Evolutionary conservation across 805 yeast species (phyloP).

Genomic region (Saccharomycopsis vini): DNA sequence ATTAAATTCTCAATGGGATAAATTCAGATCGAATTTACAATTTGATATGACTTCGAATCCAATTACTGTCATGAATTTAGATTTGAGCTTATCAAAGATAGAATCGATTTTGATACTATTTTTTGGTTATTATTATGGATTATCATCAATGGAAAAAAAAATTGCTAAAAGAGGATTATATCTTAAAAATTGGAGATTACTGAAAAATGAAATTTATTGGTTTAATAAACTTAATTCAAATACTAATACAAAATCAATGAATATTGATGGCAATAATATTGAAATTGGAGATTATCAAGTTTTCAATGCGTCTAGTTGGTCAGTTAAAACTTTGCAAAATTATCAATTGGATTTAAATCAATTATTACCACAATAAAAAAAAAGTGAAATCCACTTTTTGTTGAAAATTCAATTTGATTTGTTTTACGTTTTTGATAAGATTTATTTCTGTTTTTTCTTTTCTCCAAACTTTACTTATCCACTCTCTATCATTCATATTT

Average conservation of each 20-base stretch:
- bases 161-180: slow-evolving; percentile 14
- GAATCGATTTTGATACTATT: slow-evolving; percentile 12
- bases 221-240: slow-evolving; percentile 7
- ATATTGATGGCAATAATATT: neutral
- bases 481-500: no score
- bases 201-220: slow-evolving; percentile 12
- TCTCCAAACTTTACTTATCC: no score
- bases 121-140: slow-evolving; percentile 18
- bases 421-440: no score
- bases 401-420: no score
- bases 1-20: slow-evolving; percentile 15
- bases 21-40: slow-evolving; percentile 4
- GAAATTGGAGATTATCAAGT: slow-evolving; percentile 15
- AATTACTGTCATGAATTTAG: slow-evolving; percentile 3
- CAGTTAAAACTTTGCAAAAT: slow-evolving; percentile 7
- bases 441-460: no score
- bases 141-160: slow-evolving; percentile 10
- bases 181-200: slow-evolving; percentile 16
- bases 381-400: no score
- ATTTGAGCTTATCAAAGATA: slow-evolving; percentile 3
- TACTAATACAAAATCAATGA: neutral
- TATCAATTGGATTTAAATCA: slow-evolving; percentile 13
- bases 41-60: neutral
- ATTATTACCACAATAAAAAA: slow-evolving; percentile 4
- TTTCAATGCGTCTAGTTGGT: slow-evolving; percentile 17